Evolutionary conservation across 2,329 filamentous ascomycete species (phyloP).

Genomic region (Venturia asperata): DNA sequence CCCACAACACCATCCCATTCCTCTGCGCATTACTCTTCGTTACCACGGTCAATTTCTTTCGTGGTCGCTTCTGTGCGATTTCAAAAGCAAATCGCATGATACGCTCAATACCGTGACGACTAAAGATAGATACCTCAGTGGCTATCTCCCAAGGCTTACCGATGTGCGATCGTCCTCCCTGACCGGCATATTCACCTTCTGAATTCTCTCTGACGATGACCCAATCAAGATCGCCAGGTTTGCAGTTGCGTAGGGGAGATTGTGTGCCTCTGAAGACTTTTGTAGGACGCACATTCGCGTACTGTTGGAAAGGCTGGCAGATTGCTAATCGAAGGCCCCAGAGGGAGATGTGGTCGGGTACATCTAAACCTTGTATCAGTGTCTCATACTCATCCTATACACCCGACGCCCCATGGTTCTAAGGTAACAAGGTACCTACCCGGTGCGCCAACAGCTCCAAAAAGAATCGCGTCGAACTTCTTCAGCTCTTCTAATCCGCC

Average conservation of each 20-base stretch:
- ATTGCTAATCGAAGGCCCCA: slow-evolving; percentile 63
- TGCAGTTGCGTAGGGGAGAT: slow-evolving; percentile 34
- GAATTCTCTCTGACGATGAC: slow-evolving; percentile 62
- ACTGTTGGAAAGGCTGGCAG: slow-evolving; percentile 60
- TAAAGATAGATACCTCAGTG: slow-evolving; percentile 44
- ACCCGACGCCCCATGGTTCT: slow-evolving; percentile 20
- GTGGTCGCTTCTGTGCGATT: slow-evolving; percentile 36
- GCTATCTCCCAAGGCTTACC: slow-evolving; percentile 36
- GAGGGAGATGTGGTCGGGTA: slow-evolving; percentile 53
- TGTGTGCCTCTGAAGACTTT: slow-evolving; percentile 38
- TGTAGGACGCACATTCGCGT: slow-evolving; percentile 57
- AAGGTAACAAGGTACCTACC: slow-evolving; percentile 26
- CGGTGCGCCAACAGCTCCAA: slow-evolving; percentile 60
- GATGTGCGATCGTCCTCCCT: slow-evolving; percentile 52
- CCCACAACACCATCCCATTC: slow-evolving; percentile 61
- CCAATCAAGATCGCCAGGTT: slow-evolving; percentile 39
- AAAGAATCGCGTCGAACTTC: slow-evolving; percentile 59
- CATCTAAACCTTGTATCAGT: slow-evolving; percentile 32
- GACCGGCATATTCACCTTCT: slow-evolving; percentile 48
- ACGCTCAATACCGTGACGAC: slow-evolving; percentile 39
- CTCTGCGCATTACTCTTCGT: slow-evolving; percentile 45
- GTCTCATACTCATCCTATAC: background rate
- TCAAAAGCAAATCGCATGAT: slow-evolving; percentile 44
- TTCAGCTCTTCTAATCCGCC: slow-evolving; percentile 51
- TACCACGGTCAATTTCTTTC: slow-evolving; percentile 44